Percentiles rank a stretch among this genome's conserved stretches.
phyloP scores from a whole-genome alignment of 305 asterid species.

The Caryopteris hybrid region DNA sequence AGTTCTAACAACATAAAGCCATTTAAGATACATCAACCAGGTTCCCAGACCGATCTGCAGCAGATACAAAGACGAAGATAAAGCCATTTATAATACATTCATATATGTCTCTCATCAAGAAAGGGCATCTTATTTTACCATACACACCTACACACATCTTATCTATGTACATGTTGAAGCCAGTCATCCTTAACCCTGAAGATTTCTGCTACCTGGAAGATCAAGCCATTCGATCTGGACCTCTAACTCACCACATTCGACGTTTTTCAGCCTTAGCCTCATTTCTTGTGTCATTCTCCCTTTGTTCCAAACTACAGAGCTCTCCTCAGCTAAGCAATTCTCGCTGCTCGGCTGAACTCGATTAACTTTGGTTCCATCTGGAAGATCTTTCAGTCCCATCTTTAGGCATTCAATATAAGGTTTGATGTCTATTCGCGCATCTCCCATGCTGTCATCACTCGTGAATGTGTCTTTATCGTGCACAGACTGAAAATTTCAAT shows the following conservation, averaged over 20 bases:
- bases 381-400: slow-evolving; percentile 35
- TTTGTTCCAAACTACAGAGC: slow-evolving; percentile 39
- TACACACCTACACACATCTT: neutral
- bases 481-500: slow-evolving; percentile 34
- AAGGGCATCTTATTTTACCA: neutral
- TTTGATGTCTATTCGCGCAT: slow-evolving; percentile 49
- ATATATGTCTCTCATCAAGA: neutral
- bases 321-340: slow-evolving; percentile 45
- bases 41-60: too few species aligned
- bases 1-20: too few species aligned
- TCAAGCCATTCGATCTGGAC: slow-evolving; percentile 45
- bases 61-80: too few species aligned
- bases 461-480: slow-evolving; percentile 67
- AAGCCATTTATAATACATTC: too few species aligned
- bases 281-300: slow-evolving; percentile 50
- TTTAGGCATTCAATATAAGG: slow-evolving; percentile 44
- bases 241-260: slow-evolving; percentile 53
- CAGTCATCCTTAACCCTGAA: neutral
- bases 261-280: slow-evolving; percentile 35
- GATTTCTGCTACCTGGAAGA: slow-evolving; percentile 12
- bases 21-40: too few species aligned
- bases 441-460: slow-evolving; percentile 60
- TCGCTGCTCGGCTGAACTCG: slow-evolving; percentile 34
- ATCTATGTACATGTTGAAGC: neutral
- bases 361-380: slow-evolving; percentile 41